Percentiles rank a stretch among this genome's conserved stretches.
phyloP scores from a whole-genome alignment of 2,329 filamentous ascomycete genomes.

The Penicillium polonicum region DNA sequence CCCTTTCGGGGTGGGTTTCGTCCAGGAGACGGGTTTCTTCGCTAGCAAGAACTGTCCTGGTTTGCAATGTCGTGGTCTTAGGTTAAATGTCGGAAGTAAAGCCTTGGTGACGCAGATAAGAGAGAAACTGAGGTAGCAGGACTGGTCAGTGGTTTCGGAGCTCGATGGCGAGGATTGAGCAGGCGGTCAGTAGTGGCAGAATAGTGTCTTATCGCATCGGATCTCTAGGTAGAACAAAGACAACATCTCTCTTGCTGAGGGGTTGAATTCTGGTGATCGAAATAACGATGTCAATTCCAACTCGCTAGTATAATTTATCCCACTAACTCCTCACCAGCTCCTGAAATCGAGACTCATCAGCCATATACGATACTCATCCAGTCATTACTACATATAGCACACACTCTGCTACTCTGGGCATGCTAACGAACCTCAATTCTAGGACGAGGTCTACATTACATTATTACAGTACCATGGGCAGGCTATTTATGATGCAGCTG shows the following conservation, averaged over 20 bases:
- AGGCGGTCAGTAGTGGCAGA: conserved; percentile 11
- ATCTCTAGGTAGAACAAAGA: not conserved
- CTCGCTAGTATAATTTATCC: not conserved
- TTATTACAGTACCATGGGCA: not conserved
- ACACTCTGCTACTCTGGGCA: not conserved
- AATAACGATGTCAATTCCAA: not conserved
- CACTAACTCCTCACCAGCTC: not conserved
- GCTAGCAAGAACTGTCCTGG: not conserved
- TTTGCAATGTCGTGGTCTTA: not conserved
- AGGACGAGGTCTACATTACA: not conserved
- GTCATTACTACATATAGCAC: not conserved
- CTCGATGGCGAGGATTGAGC: not conserved
- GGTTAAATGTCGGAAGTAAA: not conserved
- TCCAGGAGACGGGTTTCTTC: not conserved
- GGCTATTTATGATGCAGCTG: no score
- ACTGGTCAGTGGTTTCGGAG: not conserved
- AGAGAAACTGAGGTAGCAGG: not conserved
- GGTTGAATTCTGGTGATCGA: not conserved
- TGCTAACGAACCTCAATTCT: not conserved
- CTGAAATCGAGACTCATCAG: no score
- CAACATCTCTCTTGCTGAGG: not conserved
- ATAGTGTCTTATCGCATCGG: conserved; percentile 11
- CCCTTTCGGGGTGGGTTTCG: conserved; percentile 7
- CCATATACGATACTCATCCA: not conserved
- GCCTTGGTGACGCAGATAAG: not conserved